These are phyloP conservation scores for Fraxinus quadrangulata DNA, from an alignment of 257 asterid species.

Conservation along the genomic window DNA sequence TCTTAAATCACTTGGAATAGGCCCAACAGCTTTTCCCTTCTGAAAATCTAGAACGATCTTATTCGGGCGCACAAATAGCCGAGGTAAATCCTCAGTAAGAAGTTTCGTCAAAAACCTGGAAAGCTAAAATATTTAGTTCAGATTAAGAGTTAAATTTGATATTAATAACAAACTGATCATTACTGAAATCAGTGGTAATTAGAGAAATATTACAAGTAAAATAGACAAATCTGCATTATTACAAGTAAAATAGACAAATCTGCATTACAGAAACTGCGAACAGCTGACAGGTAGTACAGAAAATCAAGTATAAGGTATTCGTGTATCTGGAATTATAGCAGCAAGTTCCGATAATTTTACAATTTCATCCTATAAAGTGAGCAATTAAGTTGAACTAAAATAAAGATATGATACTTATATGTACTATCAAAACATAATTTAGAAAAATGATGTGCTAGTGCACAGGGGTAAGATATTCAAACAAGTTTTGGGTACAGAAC, in stretches of 20 bases:
- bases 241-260: neutral
- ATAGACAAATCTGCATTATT: neutral
- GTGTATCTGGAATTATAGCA: neutral
- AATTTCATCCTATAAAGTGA: neutral
- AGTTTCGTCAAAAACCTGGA: slow-evolving; percentile 89
- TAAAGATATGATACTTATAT: neutral
- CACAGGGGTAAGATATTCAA: neutral
- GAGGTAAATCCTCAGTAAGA: slow-evolving; percentile 91
- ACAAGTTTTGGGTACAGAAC: neutral
- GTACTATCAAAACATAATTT: neutral
- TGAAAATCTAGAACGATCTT: slow-evolving; percentile 90
- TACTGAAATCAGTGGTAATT: neutral
- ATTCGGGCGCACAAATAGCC: slow-evolving; percentile 93
- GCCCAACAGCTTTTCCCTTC: slow-evolving; percentile 74
- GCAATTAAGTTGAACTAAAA: too few relatives aligned
- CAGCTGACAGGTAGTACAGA: neutral
- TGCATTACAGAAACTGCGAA: neutral
- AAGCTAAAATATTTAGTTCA: slow-evolving; percentile 14
- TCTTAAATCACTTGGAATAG: slow-evolving; percentile 45
- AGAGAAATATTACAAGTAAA: neutral
- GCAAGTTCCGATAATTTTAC: neutral
- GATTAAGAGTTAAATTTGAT: slow-evolving; percentile 18
- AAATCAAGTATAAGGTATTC: neutral
- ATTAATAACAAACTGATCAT: neutral
- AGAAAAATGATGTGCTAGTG: slow-evolving; percentile 1